A percentile compares a stretch with the other conserved stretches of the same genome.
Conservation (phyloP, 345 rosid species). For the Bruguiera sexangula region DNA sequence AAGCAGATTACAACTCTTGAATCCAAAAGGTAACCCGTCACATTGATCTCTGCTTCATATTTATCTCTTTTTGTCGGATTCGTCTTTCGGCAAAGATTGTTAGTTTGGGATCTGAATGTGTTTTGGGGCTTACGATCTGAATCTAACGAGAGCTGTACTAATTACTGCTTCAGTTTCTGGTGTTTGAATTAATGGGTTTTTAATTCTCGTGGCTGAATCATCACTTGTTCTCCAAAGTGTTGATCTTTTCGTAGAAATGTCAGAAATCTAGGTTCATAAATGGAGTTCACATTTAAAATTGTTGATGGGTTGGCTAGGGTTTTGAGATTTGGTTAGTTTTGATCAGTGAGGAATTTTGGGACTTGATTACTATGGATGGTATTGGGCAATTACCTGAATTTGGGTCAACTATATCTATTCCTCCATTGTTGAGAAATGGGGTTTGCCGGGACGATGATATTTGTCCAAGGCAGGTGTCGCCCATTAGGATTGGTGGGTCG, state of each 20-base stretch:
- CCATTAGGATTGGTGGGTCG: slow-evolving; percentile 59
- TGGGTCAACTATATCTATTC: slow-evolving; percentile 31
- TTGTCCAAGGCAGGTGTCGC: slow-evolving; percentile 55
- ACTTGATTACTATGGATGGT: slow-evolving; percentile 41
- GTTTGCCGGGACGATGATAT: slow-evolving; percentile 37
- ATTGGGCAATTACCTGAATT: slow-evolving; percentile 50
- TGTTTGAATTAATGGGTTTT: slow-evolving; percentile 21
- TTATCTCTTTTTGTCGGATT: background rate
- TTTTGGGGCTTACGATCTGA: slow-evolving; percentile 17
- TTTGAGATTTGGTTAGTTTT: slow-evolving; percentile 3
- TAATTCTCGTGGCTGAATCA: slow-evolving; percentile 18
- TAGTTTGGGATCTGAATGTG: slow-evolving; percentile 32
- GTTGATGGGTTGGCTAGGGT: slow-evolving; percentile 3
- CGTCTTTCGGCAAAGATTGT: slow-evolving; percentile 12
- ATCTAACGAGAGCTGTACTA: slow-evolving; percentile 1
- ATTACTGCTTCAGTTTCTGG: slow-evolving; percentile 10
- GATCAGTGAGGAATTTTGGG: slow-evolving; percentile 18
- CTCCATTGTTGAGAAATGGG: slow-evolving; percentile 28
- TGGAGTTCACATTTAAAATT: slow-evolving; percentile 1
- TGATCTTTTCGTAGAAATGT: slow-evolving; percentile 13
- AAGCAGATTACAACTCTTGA: slow-evolving; percentile 12
- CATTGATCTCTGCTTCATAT: slow-evolving; percentile 15
- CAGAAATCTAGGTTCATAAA: slow-evolving; percentile 14
- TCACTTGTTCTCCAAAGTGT: slow-evolving; percentile 12
- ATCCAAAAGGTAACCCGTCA: slow-evolving; percentile 27